These are phyloP conservation scores for Teratosphaeria gauchensis DNA, from an alignment of 2,329 filamentous ascomycete genomes.

Conservation along the genomic window DNA sequence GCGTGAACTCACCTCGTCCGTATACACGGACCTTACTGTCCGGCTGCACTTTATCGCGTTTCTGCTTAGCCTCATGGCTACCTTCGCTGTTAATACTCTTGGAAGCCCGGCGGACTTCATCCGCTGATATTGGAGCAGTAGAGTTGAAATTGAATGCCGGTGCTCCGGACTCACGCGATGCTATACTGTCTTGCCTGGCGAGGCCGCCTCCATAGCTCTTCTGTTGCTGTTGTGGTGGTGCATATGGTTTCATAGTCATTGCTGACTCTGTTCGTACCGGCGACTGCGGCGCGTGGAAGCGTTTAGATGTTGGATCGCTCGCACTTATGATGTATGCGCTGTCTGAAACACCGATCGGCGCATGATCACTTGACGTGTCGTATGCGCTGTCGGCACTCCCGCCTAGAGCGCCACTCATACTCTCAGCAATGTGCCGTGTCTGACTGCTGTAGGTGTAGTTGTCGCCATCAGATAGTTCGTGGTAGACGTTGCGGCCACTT, in stretches of 20 bases:
- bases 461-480: not conserved
- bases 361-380: constrained; percentile 4
- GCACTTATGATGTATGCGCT: constrained; percentile 6
- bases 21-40: constrained; percentile 44
- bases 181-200: constrained; percentile 60
- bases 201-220: constrained; percentile 11
- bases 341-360: constrained; percentile 2
- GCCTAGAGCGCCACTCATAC: not conserved
- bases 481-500: constrained; percentile 3
- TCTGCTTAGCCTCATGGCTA: constrained; percentile 18
- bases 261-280: not conserved
- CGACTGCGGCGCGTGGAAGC: constrained; percentile 2
- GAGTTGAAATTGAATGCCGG: constrained; percentile 14
- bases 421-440: not conserved
- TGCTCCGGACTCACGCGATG: constrained; percentile 67
- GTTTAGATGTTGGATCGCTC: constrained; percentile 9
- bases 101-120: constrained; percentile 8
- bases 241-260: constrained; percentile 6
- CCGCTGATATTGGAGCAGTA: constrained; percentile 19
- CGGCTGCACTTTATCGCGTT: constrained; percentile 37
- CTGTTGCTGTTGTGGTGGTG: constrained; percentile 12
- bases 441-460: not conserved
- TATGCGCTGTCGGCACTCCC: not conserved
- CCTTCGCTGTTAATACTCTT: constrained; percentile 17
- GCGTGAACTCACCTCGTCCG: constrained; percentile 42